phyloP scores from a whole-genome alignment of 305 asterid species.

The Fraxinus nigra region DNA sequence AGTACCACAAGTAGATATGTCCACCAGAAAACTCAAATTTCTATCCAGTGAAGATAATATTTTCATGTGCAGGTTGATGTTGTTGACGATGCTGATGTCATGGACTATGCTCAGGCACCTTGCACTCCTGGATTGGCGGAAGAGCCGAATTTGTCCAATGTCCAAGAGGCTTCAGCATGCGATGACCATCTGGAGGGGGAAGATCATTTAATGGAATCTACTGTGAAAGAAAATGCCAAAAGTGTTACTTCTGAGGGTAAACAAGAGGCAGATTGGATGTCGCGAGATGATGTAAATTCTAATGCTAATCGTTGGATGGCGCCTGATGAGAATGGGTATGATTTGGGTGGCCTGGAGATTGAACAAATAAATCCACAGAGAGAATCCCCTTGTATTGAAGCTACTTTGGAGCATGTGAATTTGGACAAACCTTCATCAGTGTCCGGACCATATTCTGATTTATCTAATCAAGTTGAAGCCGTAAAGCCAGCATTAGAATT shows the following conservation, averaged over 20 bases:
- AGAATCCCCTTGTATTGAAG: constrained; percentile 32
- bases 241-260: constrained; percentile 32
- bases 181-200: constrained; percentile 83
- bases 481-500: constrained; percentile 30
- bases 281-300: constrained; percentile 36
- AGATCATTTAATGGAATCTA: constrained; percentile 47
- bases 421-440: constrained; percentile 24
- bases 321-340: constrained; percentile 44
- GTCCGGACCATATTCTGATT: constrained; percentile 31
- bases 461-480: constrained; percentile 36
- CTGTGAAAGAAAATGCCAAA: constrained; percentile 38
- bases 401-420: constrained; percentile 27
- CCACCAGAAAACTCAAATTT: background rate
- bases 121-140: constrained; percentile 89
- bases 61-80: constrained; percentile 45
- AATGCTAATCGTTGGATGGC: constrained; percentile 33
- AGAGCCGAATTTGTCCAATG: constrained; percentile 74
- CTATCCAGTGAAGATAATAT: constrained; percentile 6
- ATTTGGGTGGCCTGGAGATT: constrained; percentile 35
- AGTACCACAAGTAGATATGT: background rate
- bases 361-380: constrained; percentile 35
- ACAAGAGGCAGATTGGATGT: constrained; percentile 40
- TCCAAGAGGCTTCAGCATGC: constrained; percentile 81
- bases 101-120: constrained; percentile 95
- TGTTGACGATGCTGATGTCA: constrained; percentile 48